These are phyloP conservation scores for Carpinus viminea DNA, from an alignment of 306 rosid species.

Conservation along the genomic window DNA sequence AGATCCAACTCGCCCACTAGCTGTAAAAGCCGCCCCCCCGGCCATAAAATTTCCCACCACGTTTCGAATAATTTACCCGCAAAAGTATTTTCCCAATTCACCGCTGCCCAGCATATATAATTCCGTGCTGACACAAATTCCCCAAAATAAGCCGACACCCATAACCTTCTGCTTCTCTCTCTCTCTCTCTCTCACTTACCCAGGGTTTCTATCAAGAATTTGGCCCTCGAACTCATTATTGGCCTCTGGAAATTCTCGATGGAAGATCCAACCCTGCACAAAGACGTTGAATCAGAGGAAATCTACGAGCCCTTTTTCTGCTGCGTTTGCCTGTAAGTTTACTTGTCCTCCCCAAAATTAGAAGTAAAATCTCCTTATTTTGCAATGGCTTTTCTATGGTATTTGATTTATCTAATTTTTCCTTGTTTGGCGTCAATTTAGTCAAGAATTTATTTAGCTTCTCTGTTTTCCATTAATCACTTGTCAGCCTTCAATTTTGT, in stretches of 20 bases:
- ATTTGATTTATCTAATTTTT: not conserved
- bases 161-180: not conserved
- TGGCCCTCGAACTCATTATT: not conserved
- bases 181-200: not conserved
- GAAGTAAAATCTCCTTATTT: not conserved
- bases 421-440: too few relatives aligned
- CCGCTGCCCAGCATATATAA: too few relatives aligned
- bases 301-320: slow-evolving; percentile 59
- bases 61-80: too few relatives aligned
- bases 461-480: too few relatives aligned
- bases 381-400: not conserved
- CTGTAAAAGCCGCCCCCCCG: too few relatives aligned
- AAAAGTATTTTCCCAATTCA: too few relatives aligned
- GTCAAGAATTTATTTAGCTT: too few relatives aligned
- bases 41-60: too few relatives aligned
- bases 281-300: slow-evolving; percentile 38
- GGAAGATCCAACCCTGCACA: slow-evolving; percentile 26
- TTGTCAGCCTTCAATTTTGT: too few relatives aligned
- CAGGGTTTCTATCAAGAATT: not conserved
- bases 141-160: too few relatives aligned
- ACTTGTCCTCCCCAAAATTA: not conserved
- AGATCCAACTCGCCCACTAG: too few relatives aligned
- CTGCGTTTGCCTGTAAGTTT: slow-evolving; percentile 74
- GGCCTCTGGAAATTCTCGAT: not conserved
- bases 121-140: too few relatives aligned